Percentiles rank a stretch among this genome's conserved stretches.
Evolutionary conservation across 345 rosid species (phyloP).

Genomic region (Aquilaria malaccensis): DNA sequence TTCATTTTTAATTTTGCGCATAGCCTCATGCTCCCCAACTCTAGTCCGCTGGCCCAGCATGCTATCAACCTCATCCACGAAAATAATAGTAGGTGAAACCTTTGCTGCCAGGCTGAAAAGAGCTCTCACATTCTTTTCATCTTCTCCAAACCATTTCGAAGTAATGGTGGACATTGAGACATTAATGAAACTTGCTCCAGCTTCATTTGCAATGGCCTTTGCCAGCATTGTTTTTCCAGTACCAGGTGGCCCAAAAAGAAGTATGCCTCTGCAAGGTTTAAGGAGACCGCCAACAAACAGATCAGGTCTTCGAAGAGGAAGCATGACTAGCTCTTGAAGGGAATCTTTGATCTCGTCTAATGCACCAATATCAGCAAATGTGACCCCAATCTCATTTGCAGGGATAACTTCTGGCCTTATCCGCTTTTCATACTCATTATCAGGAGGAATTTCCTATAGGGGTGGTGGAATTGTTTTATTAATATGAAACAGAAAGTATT

Average conservation of each 20-base stretch:
- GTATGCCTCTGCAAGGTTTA: conserved; percentile 94
- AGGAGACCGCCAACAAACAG: conserved; percentile 96
- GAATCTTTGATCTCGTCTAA: conserved; percentile 89
- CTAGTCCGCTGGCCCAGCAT: conserved; percentile 98
- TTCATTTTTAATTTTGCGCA: conserved; percentile 95
- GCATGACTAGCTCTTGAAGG: conserved; percentile 97
- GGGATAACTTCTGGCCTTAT: conserved; percentile 98
- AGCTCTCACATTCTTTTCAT: conserved; percentile 94
- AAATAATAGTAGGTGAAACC: conserved; percentile 95
- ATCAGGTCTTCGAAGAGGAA: conserved; percentile 92
- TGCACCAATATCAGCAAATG: conserved; percentile 91
- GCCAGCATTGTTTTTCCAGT: conserved; percentile 99
- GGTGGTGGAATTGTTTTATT: conserved; percentile 4
- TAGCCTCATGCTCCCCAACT: conserved; percentile 97
- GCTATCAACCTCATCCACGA: conserved; percentile 97
- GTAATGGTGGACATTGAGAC: conserved; percentile 99
- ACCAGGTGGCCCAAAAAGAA: conserved; percentile 98
- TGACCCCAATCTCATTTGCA: conserved; percentile 89
- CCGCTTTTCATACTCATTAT: conserved; percentile 94
- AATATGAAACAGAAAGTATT: conserved; percentile 10
- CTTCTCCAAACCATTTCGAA: conserved; percentile 99
- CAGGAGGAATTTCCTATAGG: conserved; percentile 78
- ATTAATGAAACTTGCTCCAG: conserved; percentile 98
- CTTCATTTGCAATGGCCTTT: conserved; percentile 97
- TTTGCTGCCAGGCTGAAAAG: conserved; percentile 88